phyloP scores from a whole-genome alignment of 352 stramenopile genomes.

The Phytophthora ramorum region DNA sequence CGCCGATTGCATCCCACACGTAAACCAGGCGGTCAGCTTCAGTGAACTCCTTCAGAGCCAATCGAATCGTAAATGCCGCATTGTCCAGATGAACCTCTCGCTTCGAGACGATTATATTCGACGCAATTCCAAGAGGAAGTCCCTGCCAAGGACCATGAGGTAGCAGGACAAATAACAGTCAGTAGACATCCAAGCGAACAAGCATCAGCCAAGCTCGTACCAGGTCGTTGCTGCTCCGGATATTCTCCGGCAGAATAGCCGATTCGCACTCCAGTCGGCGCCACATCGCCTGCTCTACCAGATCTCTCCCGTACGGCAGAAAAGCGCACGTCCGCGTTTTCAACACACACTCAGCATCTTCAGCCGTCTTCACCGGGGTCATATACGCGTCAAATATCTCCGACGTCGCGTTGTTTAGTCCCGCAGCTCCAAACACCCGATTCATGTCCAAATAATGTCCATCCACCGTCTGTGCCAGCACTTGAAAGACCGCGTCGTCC shows the following conservation, averaged over 20 bases:
- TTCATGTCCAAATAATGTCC: slow-evolving; percentile 20
- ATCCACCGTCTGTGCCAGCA: slow-evolving; percentile 25
- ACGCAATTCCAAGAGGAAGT: slow-evolving; percentile 17
- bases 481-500: slow-evolving; percentile 32
- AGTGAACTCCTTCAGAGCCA: slow-evolving; percentile 23
- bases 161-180: not conserved
- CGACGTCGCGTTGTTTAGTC: slow-evolving; percentile 10
- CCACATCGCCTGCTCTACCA: slow-evolving; percentile 24
- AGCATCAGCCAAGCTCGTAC: slow-evolving; percentile 7
- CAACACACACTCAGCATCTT: slow-evolving; percentile 7
- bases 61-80: slow-evolving; percentile 18
- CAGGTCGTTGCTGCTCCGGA: slow-evolving; percentile 16
- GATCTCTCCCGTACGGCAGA: slow-evolving; percentile 20
- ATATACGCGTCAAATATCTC: slow-evolving; percentile 31
- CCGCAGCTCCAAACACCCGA: slow-evolving; percentile 14
- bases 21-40: slow-evolving; percentile 28
- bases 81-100: slow-evolving; percentile 16
- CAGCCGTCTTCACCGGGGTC: not conserved
- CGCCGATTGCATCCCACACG: slow-evolving; percentile 26
- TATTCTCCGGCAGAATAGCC: slow-evolving; percentile 15
- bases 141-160: slow-evolving; percentile 6
- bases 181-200: not conserved
- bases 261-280: slow-evolving; percentile 22
- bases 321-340: slow-evolving; percentile 19
- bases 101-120: slow-evolving; percentile 27